Evolutionary conservation across 2,329 filamentous ascomycete genomes (phyloP).

Genomic region (Periglandula ipomoeae): DNA sequence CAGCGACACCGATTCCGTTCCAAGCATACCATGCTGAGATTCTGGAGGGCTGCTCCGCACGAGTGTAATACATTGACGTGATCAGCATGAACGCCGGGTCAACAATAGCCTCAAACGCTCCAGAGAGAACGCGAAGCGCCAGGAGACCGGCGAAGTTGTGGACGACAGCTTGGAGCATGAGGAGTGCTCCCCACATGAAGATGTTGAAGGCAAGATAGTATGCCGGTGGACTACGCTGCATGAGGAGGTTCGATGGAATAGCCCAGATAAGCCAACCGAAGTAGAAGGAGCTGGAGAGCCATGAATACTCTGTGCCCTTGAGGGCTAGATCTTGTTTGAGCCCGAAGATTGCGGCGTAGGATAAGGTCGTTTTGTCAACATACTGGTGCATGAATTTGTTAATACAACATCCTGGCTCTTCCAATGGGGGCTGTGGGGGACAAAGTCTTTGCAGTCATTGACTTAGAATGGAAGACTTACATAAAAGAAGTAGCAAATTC

Average conservation of each 20-base stretch:
- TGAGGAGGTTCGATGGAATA: constrained; percentile 21
- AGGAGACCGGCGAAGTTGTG: constrained; percentile 46
- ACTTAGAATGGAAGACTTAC: not conserved
- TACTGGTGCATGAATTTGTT: constrained; percentile 12
- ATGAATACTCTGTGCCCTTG: constrained; percentile 46
- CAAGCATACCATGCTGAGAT: no score
- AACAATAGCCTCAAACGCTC: no score
- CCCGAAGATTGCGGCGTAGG: constrained; percentile 57
- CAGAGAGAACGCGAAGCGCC: no score
- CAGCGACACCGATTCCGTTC: no score
- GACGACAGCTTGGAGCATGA: constrained; percentile 42
- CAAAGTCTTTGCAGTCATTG: not conserved
- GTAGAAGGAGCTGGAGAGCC: constrained; percentile 27
- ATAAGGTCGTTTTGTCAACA: constrained; percentile 42
- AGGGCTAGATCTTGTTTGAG: constrained; percentile 49
- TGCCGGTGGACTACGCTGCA: constrained; percentile 24
- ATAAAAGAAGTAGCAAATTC: constrained; percentile 33
- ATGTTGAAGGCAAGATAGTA: constrained; percentile 36
- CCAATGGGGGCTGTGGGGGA: no score
- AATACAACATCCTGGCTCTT: no score
- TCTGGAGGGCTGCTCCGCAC: no score
- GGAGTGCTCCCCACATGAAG: constrained; percentile 43
- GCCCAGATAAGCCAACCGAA: constrained; percentile 30
- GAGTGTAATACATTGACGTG: no score
- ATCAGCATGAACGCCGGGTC: no score